phyloP scores from a whole-genome alignment of 306 rosid genomes.

The Inga leiocalycina region DNA sequence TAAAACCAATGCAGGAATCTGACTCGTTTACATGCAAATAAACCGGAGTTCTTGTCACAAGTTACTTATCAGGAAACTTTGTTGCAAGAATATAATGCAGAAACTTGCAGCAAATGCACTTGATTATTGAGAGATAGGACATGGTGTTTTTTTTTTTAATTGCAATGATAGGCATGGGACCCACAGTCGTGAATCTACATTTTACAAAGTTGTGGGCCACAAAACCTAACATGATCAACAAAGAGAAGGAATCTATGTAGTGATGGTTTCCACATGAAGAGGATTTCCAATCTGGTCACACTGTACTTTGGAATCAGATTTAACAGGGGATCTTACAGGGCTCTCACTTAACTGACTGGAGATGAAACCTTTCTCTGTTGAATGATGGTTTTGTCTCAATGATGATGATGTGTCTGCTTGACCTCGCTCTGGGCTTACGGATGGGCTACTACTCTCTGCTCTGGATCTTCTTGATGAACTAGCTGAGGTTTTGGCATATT shows the following conservation, averaged over 20 bases:
- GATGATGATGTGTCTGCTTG: slow-evolving; percentile 36
- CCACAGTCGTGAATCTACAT: slow-evolving; percentile 11
- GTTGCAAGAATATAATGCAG: background rate
- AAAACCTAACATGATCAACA: slow-evolving; percentile 16
- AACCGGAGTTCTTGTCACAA: too few relatives aligned
- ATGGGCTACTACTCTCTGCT: slow-evolving; percentile 34
- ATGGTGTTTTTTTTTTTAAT: background rate
- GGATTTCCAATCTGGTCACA: background rate
- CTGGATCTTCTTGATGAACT: slow-evolving; percentile 36
- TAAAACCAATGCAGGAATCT: too few relatives aligned
- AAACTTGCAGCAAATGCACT: background rate
- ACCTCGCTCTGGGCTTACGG: slow-evolving; percentile 18
- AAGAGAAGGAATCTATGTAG: slow-evolving; percentile 19
- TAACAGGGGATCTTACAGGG: slow-evolving; percentile 26
- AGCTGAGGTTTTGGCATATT: slow-evolving; percentile 40
- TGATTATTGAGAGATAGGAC: slow-evolving; percentile 2
- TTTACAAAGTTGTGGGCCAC: background rate
- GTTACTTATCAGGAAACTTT: background rate
- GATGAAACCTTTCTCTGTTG: slow-evolving; percentile 13
- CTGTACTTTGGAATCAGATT: background rate
- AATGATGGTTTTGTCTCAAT: slow-evolving; percentile 30
- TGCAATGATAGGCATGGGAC: background rate
- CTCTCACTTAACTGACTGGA: slow-evolving; percentile 31
- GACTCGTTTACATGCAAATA: too few relatives aligned
- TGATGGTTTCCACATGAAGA: background rate